Evolutionary conservation across 2,329 filamentous ascomycete genomes (phyloP), one percentile per base, ranked within the genome.

Genomic region (Coleophoma eucalyptorum): DNA sequence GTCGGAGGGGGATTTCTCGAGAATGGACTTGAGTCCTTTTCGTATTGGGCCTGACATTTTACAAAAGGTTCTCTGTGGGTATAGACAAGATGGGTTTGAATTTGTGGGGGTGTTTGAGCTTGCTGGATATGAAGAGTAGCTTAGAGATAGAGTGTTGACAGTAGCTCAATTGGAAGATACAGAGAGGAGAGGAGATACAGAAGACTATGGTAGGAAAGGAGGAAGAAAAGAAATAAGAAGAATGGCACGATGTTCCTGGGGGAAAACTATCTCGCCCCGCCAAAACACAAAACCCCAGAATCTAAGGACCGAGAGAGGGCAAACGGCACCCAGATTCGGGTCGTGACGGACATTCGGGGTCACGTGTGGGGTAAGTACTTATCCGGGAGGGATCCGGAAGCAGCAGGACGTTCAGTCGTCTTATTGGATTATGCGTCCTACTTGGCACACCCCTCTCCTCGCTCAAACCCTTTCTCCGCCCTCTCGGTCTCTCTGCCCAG

Each of bases 1-100:
- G 72, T 97, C 92, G 57, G 84, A 81, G 38, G 90, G 87, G 20
- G 84, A 74, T 70, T 94, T 96, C 63, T 84, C 72, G 53, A 96
- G 83, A 60, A 96, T 83, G 64, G 86, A 80, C 59, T 84, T 82
- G 56, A 93, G 76, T 64, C 90, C 90, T 65, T 80, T 81, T 21
- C 79, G 78, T 46, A 83, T 70, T 42, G 63, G 57, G 20, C 52
- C 53, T 16, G 62, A 50, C 63, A 65, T 66, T 49, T 57, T 58
- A 8, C 26, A 26, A 8, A 3, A 8, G 26, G 26, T 26, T 26
- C 26, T 5, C 6, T 33, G 15, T 38, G 35, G 2, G 12, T 15
- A 11, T 5, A 12, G 5, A 11, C 6, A 11, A 38, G 35, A 38
- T 4, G 16, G 6, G 3, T n/a, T 15, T 15, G 48, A 51, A 41